Evolutionary conservation across 108 stramenopile genomes (phyloP), one percentile per base, ranked within the genome.

Genomic region (Cylindrotheca fusiformis): DNA sequence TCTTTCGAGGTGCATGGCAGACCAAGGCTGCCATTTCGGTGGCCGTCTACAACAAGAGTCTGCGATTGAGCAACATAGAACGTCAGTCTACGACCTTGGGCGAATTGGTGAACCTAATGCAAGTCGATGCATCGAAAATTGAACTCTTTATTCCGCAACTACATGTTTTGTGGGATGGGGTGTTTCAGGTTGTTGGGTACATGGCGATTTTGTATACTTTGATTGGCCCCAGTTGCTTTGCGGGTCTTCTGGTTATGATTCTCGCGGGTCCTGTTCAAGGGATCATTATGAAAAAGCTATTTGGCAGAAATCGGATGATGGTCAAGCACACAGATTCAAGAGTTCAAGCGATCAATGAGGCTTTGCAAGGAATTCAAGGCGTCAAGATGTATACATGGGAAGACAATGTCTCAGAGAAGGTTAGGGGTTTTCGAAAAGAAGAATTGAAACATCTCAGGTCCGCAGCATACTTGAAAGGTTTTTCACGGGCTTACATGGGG

Each of bases 341-440:
- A 28, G 84, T 96, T 29, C 87, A 94, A 70, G 60, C 87, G 17
- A 77, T 81, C 44, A 96, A 96, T 58, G 97, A 97, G 74, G 89
- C 88, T 10, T 32, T 97, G 32, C 91, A 92, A 69, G 93, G 95
- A 30, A 95, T 97, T 61, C 72, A 88, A 52, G 83, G 86, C 46
- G 76, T 97, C 55, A 97, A 97, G 63, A 89, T 90, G 82, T 93
- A 94, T 49, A 86, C 88, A 18, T 97, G 95, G 95, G 97, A 97
- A 63, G 77, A 67, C 21, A 69, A 87, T 23, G 86, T 95, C 55
- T 54, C 69, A 2, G 59, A 63, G 10, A 60, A 61, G 25, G 14
- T 41, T 41, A 14, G 14, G 14, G 36, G 36, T 41, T 41, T 10
- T 14, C 69, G 96, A 31, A 25, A 66, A n/a, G 58, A 66, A 48